Evolutionary conservation across 768 basidiomycete species (phyloP).

Genomic region (Phanerochaete sordida): DNA sequence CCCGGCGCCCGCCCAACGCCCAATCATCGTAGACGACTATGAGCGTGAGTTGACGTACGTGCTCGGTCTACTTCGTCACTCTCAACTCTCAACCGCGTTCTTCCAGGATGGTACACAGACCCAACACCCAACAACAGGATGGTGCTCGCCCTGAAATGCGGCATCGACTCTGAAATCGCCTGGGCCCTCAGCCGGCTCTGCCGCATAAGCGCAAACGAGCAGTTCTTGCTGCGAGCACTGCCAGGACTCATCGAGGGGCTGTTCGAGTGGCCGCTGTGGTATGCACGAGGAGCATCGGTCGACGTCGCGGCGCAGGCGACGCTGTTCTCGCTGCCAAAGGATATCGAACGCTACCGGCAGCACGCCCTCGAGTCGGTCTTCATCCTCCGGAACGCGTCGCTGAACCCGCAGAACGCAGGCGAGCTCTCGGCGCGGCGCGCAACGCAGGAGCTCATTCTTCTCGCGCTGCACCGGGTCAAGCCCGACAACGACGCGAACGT

Average conservation of each 20-base stretch:
- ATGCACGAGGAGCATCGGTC: conserved; percentile 58
- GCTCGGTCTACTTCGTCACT: neutral
- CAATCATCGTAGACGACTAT: conserved; percentile 62
- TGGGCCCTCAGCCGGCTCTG: conserved; percentile 90
- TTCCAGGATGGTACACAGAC: conserved; percentile 84
- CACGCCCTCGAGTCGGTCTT: conserved; percentile 86
- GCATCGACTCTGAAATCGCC: conserved; percentile 74
- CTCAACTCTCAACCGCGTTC: neutral
- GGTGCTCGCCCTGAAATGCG: conserved; percentile 84
- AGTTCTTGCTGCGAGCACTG: conserved; percentile 66
- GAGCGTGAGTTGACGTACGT: conserved; percentile 47
- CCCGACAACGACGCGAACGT: conserved; percentile 59
- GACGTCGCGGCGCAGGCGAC: conserved; percentile 35
- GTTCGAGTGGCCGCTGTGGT: conserved; percentile 89
- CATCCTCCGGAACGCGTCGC: conserved; percentile 81
- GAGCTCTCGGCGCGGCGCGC: conserved; percentile 57
- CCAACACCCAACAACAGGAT: conserved; percentile 77
- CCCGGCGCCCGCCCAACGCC: conserved; percentile 12
- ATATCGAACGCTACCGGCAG: conserved; percentile 51
- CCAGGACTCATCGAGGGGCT: conserved; percentile 82
- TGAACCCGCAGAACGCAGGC: conserved; percentile 61
- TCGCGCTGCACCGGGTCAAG: conserved; percentile 60
- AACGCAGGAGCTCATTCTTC: conserved; percentile 63
- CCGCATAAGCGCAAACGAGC: conserved; percentile 74
- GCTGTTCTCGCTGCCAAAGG: conserved; percentile 56